Base-by-base conservation (phyloP, 148 eudicot species). In the Chenopodium quinoa region DNA sequence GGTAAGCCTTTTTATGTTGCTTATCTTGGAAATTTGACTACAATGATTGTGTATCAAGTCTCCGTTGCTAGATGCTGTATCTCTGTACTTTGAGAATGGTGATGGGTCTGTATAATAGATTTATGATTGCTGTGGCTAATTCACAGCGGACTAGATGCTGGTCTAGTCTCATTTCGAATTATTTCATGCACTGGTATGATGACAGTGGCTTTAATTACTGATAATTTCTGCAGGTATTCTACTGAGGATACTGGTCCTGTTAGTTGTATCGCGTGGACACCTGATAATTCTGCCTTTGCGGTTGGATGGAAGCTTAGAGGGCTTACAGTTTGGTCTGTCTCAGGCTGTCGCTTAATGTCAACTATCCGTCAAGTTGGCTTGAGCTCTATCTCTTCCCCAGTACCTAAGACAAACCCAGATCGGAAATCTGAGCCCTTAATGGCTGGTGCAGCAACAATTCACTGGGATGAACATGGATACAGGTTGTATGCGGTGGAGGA, bases 301-400 rank as follows among this genome's bases (percentile, higher is more conserved):
- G 99, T 96, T 88, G 99, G 99, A 75, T 96, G 99, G 99, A 96
- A 92, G 81, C 81, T 90, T 74, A 89, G 94, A 89, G 99, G 99
- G 76, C 97, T 96, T 63, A 85, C 97, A 48, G 99, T 96, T 77
- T 96, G 99, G 99, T 96, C 99, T 58, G 90, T 92, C 73, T 96
- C 99, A 74, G 99, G 99, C 56, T 96, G 99, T 88, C 98, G 99
- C 76, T 87, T 96, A 83, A 96, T 96, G 99, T 93, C 99, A 77
- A 96, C 98, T 67, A 84, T 96, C 48, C 97, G 99, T 78, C 99
- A 96, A 87, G 90, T 91, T 85, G 95, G 98, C 84, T 86, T 91
- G 83, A 84, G 90, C 83, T 90, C 95, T 52, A 89, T 88, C 60
- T 89, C 99, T 85, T 93, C 98, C 83, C 99, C 98, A n/a, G 89